Base-by-base conservation (phyloP, 1,284 basidiomycete genomes). In the Tilletiaria anomala region DNA sequence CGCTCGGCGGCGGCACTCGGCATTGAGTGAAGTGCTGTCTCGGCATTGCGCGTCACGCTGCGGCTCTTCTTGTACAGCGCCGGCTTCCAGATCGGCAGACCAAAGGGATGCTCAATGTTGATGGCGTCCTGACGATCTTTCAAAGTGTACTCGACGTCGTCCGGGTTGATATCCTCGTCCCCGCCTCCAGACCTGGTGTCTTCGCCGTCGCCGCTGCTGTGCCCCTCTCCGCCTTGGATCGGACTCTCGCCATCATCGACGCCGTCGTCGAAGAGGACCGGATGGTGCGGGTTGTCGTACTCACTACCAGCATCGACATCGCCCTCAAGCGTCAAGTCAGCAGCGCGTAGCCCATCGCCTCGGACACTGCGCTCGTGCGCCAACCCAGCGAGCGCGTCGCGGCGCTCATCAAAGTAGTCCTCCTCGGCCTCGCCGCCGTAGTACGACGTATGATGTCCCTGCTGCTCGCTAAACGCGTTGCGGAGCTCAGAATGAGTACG, bases 11-110 rank as follows among this genome's bases (percentile, higher is more conserved):
- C 82, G 1, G 87, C 83, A 15, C 86, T 89, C 1, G 93, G 93
- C 31, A 83, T 76, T 14, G 82, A 78, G 67, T 97, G 93, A 2
- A 97, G 76, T 0, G 84, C 93, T 42, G 82, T 79, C 68, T 99
- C 93, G 32, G 93, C 93, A 68, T 88, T 81, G 43, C 89, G 82
- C 33, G 91, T 94, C 53, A 97, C 84, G 2, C 89, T 88, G 36
- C 93, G 81, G 20, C 83, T 84, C 69, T 99, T 99, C 70, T 93
- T 91, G 78, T 99, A 99, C 40, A 99, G 70, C 0, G 93, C 93
- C 11, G 93, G 93, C 70, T 99, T 99, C 93, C 93, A 97, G 65
- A 99, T 96, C 35, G 87, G 93, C 52, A 99, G 75, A 73, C 93
- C 93, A 69, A 99, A 97, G 5, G 93, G 93, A 69, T 99, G 93